Conservation (phyloP, 2,329 filamentous ascomycete species). For the Zopfia rhizophila region DNA sequence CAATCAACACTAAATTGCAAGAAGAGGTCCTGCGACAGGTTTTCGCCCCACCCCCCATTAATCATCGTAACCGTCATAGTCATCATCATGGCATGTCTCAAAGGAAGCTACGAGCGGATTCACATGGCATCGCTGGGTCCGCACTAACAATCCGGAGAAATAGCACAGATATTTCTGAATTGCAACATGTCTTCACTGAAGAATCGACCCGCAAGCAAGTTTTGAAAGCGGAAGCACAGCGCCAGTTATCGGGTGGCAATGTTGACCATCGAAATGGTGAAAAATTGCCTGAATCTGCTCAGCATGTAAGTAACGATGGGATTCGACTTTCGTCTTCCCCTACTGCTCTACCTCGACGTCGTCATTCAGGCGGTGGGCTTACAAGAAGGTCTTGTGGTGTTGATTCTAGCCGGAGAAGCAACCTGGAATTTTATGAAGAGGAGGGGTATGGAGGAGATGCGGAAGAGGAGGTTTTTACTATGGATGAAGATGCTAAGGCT, state of each 20-base stretch:
- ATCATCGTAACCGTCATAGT: constrained; percentile 79
- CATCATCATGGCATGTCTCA: constrained; percentile 71
- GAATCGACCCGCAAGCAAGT: constrained; percentile 56
- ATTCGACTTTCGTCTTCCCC: constrained; percentile 42
- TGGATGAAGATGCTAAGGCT: constrained; percentile 64
- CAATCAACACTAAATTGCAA: constrained; percentile 85
- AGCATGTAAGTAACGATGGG: constrained; percentile 22
- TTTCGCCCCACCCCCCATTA: constrained; percentile 84
- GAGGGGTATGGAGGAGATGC: constrained; percentile 85
- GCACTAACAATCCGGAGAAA: constrained; percentile 49
- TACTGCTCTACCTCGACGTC: constrained; percentile 61
- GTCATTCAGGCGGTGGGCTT: constrained; percentile 88
- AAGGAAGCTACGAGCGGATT: constrained; percentile 41
- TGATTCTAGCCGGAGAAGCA: constrained; percentile 70
- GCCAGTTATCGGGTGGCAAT: constrained; percentile 36
- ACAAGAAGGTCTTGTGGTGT: constrained; percentile 78
- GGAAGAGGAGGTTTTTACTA: constrained; percentile 75
- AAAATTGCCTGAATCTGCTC: constrained; percentile 19
- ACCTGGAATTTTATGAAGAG: constrained; percentile 91
- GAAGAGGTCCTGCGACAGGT: constrained; percentile 94
- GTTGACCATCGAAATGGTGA: constrained; percentile 18
- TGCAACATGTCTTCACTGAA: constrained; percentile 37
- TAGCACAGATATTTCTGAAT: constrained; percentile 49
- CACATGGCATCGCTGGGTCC: constrained; percentile 41
- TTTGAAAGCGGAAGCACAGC: constrained; percentile 53